phyloP scores from a whole-genome alignment of 331 rosid genomes.

The Quercus tomentella region DNA sequence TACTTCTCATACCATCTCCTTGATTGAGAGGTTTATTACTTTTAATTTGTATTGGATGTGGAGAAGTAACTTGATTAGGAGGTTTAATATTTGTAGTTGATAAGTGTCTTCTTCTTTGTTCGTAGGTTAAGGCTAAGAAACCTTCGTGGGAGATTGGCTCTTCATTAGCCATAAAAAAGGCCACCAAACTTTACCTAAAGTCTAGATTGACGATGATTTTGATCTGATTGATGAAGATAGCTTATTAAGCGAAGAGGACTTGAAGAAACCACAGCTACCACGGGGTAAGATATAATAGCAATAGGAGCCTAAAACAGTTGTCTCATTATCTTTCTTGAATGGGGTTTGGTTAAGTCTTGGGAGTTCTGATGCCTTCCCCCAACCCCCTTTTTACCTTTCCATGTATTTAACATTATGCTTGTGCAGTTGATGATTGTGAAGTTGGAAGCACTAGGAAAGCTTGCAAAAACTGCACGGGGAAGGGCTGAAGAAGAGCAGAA shows the following conservation, averaged over 20 bases:
- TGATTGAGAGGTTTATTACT: too few species aligned
- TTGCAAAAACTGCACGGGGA: conserved; percentile 91
- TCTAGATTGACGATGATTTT: conserved; percentile 47
- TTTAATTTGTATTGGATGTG: too few species aligned
- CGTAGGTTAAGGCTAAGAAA: too few species aligned
- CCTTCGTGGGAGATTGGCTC: conserved; percentile 15
- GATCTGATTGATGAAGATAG: too few species aligned
- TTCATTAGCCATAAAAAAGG: not conserved
- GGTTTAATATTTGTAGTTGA: not conserved
- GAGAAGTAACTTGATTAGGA: not conserved
- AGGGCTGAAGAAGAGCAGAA: conserved; percentile 86
- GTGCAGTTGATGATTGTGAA: conserved; percentile 54
- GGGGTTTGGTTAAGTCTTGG: conserved; percentile 1
- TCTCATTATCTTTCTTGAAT: not conserved
- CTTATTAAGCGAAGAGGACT: too few species aligned
- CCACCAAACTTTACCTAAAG: too few species aligned
- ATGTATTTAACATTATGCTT: conserved; percentile 7
- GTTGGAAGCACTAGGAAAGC: conserved; percentile 85
- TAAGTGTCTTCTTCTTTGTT: too few species aligned
- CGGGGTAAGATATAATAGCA: not conserved
- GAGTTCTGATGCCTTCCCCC: not conserved
- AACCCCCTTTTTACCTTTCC: not conserved
- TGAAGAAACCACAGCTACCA: too few species aligned
- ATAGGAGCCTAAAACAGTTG: too few species aligned
- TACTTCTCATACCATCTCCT: too few species aligned